Base-by-base conservation (phyloP, 352 stramenopile genomes). In the Phytophthora pluvialis region DNA sequence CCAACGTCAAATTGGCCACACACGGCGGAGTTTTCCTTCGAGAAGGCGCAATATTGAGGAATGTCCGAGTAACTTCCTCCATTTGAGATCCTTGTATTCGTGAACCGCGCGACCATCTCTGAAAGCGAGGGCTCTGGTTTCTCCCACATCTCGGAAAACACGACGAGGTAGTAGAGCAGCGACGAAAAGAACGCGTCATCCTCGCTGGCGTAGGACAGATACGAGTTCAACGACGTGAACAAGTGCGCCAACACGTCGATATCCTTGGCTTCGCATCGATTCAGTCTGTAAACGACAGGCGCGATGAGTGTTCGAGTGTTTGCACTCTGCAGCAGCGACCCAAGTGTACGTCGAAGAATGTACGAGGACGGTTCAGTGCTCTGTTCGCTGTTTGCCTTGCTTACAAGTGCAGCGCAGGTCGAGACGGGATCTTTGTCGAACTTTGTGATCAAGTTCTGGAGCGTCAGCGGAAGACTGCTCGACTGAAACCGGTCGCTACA, bases 111-210 rank as follows among this genome's bases (percentile, higher is more conserved):
- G 0, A 52, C n/a, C 55, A 87, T 70, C 3, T 56, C 50, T 5
- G 29, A 1, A 1, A 53, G 15, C 3, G 45, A 58, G 5, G 66
- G 66, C 44, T 76, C 39, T 0, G 80, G 80, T 11, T 13, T 68
- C 15, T 83, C 75, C 75, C 78, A 89, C 63, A 86, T 81, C 43
- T 89, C 80, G 1, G 77, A 87, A 47, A 75, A 81, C 4, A 75
- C 67, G 13, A 89, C 66, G n/a, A 86, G 60, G 38, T 86, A 68
- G 50, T 87, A 80, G 1, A 67, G 65, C 12, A 72, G 18, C 3
- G 39, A 66, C 2, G 77, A 83, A 6, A 52, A 33, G 32, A 75
- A 73, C 0, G 46, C 61, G 5, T 49, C 44, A n/a, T 81, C 77
- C 39, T 81, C 51, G 18, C n/a, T 53, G 10, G 54, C 6, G 2